Evolutionary conservation across 345 rosid species (phyloP).

Genomic region (Arabis alpina): DNA sequence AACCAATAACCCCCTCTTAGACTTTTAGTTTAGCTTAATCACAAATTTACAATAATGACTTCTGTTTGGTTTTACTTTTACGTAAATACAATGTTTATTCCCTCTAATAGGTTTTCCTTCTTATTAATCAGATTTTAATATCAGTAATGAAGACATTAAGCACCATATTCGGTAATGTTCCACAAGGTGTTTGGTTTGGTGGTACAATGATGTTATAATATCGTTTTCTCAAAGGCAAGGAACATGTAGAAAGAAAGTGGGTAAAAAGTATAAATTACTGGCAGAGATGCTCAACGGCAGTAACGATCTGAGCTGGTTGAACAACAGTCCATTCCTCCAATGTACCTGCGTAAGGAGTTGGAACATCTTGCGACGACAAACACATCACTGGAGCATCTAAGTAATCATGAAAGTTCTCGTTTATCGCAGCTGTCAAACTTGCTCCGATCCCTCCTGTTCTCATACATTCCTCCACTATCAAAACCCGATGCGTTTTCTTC

Average conservation of each 20-base stretch:
- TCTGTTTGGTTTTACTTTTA: too few relatives aligned
- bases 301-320: too few relatives aligned
- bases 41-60: too few relatives aligned
- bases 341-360: conserved; percentile 88
- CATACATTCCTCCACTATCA: conserved; percentile 96
- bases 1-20: too few relatives aligned
- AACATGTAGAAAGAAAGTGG: neutral
- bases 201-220: neutral
- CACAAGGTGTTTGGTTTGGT: neutral
- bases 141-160: too few relatives aligned
- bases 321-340: conserved; percentile 72
- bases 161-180: neutral
- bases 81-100: too few relatives aligned
- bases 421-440: conserved; percentile 84
- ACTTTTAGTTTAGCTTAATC: too few relatives aligned
- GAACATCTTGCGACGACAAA: conserved; percentile 93
- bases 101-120: too few relatives aligned
- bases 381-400: conserved; percentile 90
- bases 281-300: too few relatives aligned
- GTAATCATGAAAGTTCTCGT: conserved; percentile 79
- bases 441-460: conserved; percentile 95
- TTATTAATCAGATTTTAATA: too few relatives aligned
- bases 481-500: conserved; percentile 89
- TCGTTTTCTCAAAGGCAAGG: neutral
- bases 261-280: too few relatives aligned